Base-by-base conservation (phyloP, 2,329 filamentous ascomycete species). In the Diaporthe longicolla region DNA sequence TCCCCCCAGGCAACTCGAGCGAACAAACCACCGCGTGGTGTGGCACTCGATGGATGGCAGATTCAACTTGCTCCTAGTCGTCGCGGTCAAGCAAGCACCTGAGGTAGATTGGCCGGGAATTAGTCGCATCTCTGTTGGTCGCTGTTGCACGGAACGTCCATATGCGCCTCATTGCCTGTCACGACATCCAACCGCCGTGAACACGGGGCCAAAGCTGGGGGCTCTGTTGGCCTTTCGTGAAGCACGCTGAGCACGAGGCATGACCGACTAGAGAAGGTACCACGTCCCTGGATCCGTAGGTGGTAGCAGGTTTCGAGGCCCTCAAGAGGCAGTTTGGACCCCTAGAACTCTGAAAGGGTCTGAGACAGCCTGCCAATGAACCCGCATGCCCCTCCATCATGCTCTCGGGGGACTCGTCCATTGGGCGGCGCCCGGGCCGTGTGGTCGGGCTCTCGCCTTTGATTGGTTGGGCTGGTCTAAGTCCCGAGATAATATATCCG, bases 381-480 rank as follows among this genome's bases (percentile, higher is more conserved):
- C 24, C 73, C 35, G 45, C 70, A 58, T 70, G 61, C 45, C 54
- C 54, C 55, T 43, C 59, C 59, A 71, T 68, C 73, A 74, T 74
- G 73, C 61, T 50, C 61, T 52, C 32, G 54, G 40, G 52, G 70
- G 35, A 32, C 55, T 35, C 59, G 61, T 52, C 68, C 37, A 75
- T 75, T 75, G 73, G 74, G 71, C 43, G 45, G 72, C 37, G 45
- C 17, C 21, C 10, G 26, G 54, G 70, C 54, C 72, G 68, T 78
- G 77, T 78, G 77, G 74, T 21, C 70, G 10, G 19, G 32, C 69
- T 26, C 32, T 4, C 26, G 52, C 13, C 17, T 69, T 70, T 76
- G 26, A 78, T 78, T 78, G 77, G 77, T 66, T 58, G 40, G 17
- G 17, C 7, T 32, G 24, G 73, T 76, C 72, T 76, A 75, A 74